Evolutionary conservation across 306 rosid species (phyloP), one percentile per base, ranked within the genome.

Genomic region (Vigna nakashimae): DNA sequence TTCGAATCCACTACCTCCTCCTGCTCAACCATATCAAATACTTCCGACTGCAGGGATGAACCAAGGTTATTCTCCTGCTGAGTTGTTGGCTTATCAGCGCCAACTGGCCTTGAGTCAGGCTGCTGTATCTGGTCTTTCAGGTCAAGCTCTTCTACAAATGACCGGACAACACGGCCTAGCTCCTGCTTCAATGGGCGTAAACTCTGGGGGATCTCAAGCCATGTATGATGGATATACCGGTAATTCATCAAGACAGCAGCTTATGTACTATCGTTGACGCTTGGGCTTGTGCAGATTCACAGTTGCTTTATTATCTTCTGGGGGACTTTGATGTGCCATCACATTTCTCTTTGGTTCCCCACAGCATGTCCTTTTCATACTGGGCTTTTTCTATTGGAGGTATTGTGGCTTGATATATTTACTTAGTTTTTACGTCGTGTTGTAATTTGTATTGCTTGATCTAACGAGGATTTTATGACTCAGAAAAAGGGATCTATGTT

Each of bases 41-140:
- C 91, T 90, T 78, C 91, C 93, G 3, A 76, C 83, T 55, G 86
- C 89, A 2, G 86, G 89, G 58, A 82, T 91, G 87, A 90, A 90
- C 84, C 96, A 84, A 74, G 91, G 89, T 74, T 89, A 87, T 81
- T 87, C 96, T 75, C 86, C 92, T 0, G 87, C 96, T 6, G 96
- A 91, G 77, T 66, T 91, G 71, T 76, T 91, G 88, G 93, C 91
- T 52, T 91, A 91, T 78, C 89, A 88, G 84, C 91, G 96, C 73
- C 96, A 89, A 78, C 87, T 91, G 76, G 96, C 96, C 73, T 45
- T 91, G 46, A 87, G 84, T 79, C 92, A 89, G 85, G 91, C 91
- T 28, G 94, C 91, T 38, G 89, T 81, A 22, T 87, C 91, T 5
- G 91, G 91, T 82, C 87, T 85, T 67, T 87, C 91, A 2, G 91